Evolutionary conservation across 2,329 filamentous ascomycete genomes (phyloP), one percentile per base, ranked within the genome.

Genomic region (Aspergillus sp.): DNA sequence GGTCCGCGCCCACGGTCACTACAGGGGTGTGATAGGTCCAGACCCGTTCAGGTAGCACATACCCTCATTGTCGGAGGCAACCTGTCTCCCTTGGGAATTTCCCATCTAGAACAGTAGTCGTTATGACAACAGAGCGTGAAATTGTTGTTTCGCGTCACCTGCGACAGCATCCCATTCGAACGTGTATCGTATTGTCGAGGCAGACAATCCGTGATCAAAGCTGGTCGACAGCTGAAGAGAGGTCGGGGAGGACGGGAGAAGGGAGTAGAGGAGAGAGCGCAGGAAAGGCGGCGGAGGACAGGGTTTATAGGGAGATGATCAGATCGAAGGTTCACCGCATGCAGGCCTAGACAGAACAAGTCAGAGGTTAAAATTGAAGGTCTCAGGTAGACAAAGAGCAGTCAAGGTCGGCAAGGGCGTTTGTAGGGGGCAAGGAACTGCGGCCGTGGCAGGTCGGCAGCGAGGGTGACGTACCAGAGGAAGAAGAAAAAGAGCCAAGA

Each of bases 51-150:
- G 39, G 30, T 42, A 45, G 42, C 51, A 80, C 86, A 71, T 81
- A 96, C 92, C 90, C 88, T 96, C 90, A 80, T 96, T 93, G 79
- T 89, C 90, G 79, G 93, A 88, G 75, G 92, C 89, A 80, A 96
- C 86, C 77, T 90, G 91, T 78, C 97, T 97, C 77, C 93, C 93
- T 78, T 93, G 92, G 74, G 88, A 89, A 80, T 98, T 97, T 75
- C 93, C 93, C 93, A 98, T 98, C 71, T 58, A 68, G 64, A 59
- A 59, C 27, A 30, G 27, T 30, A 56, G 59, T 61, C 56, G 58
- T 37, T 62, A 62, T 62, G 57, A 62, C 59, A 58, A 60, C 56
- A 57, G 42, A 64, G 47, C 49, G 58, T 54, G 52, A 58, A 55
- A 59, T 63, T 44, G 53, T 60, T 54, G 54, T 62, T 64, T 48